phyloP scores from a whole-genome alignment of 208 protist species.

The Wallacemonas sp. region DNA sequence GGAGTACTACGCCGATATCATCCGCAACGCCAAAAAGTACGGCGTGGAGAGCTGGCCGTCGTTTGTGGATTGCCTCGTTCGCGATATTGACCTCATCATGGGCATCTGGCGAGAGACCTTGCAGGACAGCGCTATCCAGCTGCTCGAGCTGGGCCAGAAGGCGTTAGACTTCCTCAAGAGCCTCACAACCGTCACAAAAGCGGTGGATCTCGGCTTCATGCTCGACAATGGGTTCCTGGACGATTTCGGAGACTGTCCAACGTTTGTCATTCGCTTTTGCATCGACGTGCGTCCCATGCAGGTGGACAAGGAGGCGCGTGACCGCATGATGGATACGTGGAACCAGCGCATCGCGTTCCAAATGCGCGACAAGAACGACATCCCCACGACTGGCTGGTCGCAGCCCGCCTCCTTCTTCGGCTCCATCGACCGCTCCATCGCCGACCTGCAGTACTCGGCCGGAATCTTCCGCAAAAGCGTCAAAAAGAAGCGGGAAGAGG shows the following conservation, averaged over 20 bases:
- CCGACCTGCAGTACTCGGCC: conserved; percentile 49
- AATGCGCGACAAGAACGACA: conserved; percentile 71
- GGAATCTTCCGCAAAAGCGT: conserved; percentile 71
- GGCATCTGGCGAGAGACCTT: conserved; percentile 48
- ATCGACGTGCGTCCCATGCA: conserved; percentile 61
- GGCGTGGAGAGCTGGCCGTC: conserved; percentile 57
- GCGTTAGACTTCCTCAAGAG: conserved; percentile 59
- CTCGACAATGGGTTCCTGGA: conserved; percentile 74
- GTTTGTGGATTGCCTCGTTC: conserved; percentile 71
- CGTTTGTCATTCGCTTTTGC: conserved; percentile 78
- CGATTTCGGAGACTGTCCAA: conserved; percentile 86
- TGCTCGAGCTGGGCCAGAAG: conserved; percentile 55
- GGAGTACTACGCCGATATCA: conserved; percentile 79
- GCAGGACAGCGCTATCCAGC: conserved; percentile 33
- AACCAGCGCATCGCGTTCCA: conserved; percentile 67
- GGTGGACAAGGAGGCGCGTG: conserved; percentile 53
- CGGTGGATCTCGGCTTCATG: conserved; percentile 74
- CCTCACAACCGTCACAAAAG: conserved; percentile 66
- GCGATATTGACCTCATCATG: conserved; percentile 59
- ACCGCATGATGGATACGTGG: conserved; percentile 73
- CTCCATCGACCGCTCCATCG: conserved; percentile 64
- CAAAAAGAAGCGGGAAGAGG: conserved; percentile 64
- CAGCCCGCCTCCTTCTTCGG: conserved; percentile 70
- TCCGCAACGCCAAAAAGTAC: conserved; percentile 78
- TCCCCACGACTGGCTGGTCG: conserved; percentile 60